Evolutionary conservation across 441 rosid species (phyloP).

Genomic region (Eutrema salsugineum): DNA sequence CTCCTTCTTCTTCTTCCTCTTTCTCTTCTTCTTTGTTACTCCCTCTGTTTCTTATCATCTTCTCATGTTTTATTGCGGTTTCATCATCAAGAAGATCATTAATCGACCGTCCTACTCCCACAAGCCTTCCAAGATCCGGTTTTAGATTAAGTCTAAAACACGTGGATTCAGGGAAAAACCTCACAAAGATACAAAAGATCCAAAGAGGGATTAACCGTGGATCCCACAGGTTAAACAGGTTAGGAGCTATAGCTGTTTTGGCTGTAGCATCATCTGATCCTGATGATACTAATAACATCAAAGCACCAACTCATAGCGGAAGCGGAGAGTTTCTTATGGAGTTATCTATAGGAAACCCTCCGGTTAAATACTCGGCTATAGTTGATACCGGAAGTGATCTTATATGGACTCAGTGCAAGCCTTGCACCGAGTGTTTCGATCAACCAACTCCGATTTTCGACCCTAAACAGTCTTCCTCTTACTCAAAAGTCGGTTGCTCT

Average conservation of each 20-base stretch:
- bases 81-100: conserved; percentile 29
- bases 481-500: conserved; percentile 52
- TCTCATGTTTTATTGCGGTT: conserved; percentile 1
- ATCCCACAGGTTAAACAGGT: conserved; percentile 52
- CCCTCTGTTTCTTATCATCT: conserved; percentile 12
- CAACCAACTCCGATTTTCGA: conserved; percentile 82
- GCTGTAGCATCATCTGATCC: conserved; percentile 30
- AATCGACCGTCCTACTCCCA: conserved; percentile 17
- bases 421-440: conserved; percentile 65
- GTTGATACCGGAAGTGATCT: conserved; percentile 91
- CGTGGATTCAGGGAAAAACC: conserved; percentile 72
- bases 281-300: conserved; percentile 27
- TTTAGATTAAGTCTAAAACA: conserved; percentile 56
- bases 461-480: conserved; percentile 62
- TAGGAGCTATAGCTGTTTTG: conserved; percentile 31
- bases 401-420: conserved; percentile 97
- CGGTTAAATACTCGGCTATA: conserved; percentile 58
- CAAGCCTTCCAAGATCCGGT: conserved; percentile 34
- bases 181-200: conserved; percentile 67
- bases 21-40: conserved; percentile 11
- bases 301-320: conserved; percentile 56
- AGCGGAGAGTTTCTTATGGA: conserved; percentile 85
- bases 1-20: conserved; percentile 12
- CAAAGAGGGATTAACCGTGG: conserved; percentile 69
- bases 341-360: conserved; percentile 76